phyloP scores from a whole-genome alignment of 306 rosid genomes.

The Pyrus pyrifolia region DNA sequence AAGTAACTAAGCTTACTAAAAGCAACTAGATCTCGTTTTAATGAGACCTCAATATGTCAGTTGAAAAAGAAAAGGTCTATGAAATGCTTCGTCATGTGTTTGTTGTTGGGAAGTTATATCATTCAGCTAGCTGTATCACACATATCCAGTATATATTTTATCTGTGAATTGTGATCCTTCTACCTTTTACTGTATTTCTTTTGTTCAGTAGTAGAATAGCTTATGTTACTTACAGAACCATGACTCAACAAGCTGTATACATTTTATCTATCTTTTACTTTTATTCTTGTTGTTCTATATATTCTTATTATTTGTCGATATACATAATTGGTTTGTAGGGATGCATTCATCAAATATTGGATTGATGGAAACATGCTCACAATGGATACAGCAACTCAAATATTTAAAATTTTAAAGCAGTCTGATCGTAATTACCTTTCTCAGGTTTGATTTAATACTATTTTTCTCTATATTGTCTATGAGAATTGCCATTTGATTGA shows the following conservation, averaged over 20 bases:
- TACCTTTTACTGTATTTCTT: not conserved
- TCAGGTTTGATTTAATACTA: conserved; percentile 45
- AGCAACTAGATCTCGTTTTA: not conserved
- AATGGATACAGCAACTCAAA: conserved; percentile 68
- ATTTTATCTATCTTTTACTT: not conserved
- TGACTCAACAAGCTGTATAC: not conserved
- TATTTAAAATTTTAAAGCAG: conserved; percentile 70
- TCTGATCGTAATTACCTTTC: conserved; percentile 68
- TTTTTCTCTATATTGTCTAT: not conserved
- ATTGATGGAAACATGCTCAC: conserved; percentile 75
- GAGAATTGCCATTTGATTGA: not conserved
- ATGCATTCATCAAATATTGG: conserved; percentile 75
- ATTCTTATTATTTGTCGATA: not conserved
- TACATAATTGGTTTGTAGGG: conserved; percentile 33
- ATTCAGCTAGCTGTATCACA: not conserved
- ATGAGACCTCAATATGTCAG: not conserved
- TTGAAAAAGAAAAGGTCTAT: not conserved
- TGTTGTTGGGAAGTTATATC: not conserved
- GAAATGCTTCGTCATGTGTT: not conserved
- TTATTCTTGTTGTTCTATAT: not conserved
- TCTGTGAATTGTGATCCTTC: not conserved
- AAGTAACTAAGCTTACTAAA: not conserved
- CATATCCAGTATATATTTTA: not conserved
- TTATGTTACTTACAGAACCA: not conserved
- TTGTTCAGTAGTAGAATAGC: not conserved